phyloP scores from a whole-genome alignment of 495 filamentous ascomycete genomes.

The Penicillium dipodomyicola region DNA sequence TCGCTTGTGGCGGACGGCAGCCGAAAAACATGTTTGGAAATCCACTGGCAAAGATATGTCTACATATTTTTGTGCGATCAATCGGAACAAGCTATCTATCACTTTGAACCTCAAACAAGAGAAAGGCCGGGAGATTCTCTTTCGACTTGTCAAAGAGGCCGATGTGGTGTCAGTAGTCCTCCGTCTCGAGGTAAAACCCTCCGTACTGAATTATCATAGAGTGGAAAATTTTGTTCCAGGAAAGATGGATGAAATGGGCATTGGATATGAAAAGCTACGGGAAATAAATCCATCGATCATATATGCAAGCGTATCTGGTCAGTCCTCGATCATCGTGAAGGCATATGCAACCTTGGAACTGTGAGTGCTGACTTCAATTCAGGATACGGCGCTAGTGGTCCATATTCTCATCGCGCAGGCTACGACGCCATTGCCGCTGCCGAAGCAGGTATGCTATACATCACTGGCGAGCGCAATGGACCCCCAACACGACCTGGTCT shows the following conservation, averaged over 20 bases:
- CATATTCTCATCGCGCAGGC: conserved; percentile 74
- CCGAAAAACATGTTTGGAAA: conserved; percentile 25
- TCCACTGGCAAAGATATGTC: conserved; percentile 17
- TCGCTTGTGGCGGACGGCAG: conserved; percentile 23
- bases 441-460: conserved; percentile 89
- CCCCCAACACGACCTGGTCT: conserved; percentile 89
- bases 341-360: too few species aligned
- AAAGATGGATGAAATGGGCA: conserved; percentile 70
- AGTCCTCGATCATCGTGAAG: background rate
- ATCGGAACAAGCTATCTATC: conserved; percentile 88
- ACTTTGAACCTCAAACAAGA: conserved; percentile 75
- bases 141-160: conserved; percentile 65
- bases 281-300: conserved; percentile 62
- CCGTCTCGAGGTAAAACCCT: too few species aligned
- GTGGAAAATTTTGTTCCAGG: conserved; percentile 92
- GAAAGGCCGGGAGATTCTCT: conserved; percentile 68
- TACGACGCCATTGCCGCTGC: conserved; percentile 96
- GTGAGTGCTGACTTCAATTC: conserved; percentile 14
- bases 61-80: conserved; percentile 42
- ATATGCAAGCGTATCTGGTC: conserved; percentile 31
- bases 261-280: conserved; percentile 69
- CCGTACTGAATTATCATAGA: background rate
- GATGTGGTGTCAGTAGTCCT: conserved; percentile 59
- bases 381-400: conserved; percentile 79
- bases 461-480: conserved; percentile 76